Base-by-base conservation (phyloP, 2,329 filamentous ascomycete species). In the Capronia coronata region DNA sequence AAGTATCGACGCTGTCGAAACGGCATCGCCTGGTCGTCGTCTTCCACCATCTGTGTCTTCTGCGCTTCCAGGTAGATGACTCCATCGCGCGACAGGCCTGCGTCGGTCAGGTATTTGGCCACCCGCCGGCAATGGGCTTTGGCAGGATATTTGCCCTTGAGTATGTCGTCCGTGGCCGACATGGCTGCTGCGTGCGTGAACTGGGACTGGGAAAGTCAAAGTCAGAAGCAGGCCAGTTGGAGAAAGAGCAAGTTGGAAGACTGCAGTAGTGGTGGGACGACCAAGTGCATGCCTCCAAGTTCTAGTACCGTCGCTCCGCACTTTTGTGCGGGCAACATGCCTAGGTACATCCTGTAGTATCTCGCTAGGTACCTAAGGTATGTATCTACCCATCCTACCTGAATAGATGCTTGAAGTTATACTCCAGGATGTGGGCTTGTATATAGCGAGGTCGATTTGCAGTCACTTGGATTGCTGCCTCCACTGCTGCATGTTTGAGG, bases 1-100 rank as follows among this genome's bases (percentile, higher is more conserved):
- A 98, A 98, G 67, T 82, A 87, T 48, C 93, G 84, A 56, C 90
- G 86, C 70, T 96, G 90, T 58, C 87, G 79, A 67, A 95, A 96
- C 19, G 82, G 87, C 62, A 82, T 79, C 6, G 83, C 77, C 64
- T 86, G 82, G 68, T 97, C 93, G 64, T 87, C 91, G 67, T 98
- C 91, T 70, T 97, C 91, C 40, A 87, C 79, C 67, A 95, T 75
- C 64, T 79, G 82, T 56, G 83, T 87, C 67, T 84, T 81, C 64
- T 90, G 86, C 46, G 83, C 86, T 72, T 97, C 91, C 39, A 97
- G 76, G 65, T 96, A 98, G 49, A 98, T 76, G 14, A 91, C 75
- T 41, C 89, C 90, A 25, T 72, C 76, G 49, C 75, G 75, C 25
- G 84, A 80, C 34, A 82, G 71, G 64, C 86, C 81, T 30, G 61